These are phyloP conservation scores for Skeletonema grethae DNA, from an alignment of 108 stramenopile genomes.

Conservation along the genomic window DNA sequence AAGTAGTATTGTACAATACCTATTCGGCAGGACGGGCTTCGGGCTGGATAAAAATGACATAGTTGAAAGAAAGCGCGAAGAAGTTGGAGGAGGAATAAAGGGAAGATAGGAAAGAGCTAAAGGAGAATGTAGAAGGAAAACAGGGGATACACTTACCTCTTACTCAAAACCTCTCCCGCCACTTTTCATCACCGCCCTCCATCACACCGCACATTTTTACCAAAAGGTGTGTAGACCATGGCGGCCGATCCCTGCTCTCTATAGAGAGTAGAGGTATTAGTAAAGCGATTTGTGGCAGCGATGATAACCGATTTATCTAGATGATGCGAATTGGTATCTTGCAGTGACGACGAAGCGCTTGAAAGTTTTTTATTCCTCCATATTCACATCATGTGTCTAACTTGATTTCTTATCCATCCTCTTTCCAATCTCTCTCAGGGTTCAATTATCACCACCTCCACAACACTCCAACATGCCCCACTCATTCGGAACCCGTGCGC, in stretches of 20 bases:
- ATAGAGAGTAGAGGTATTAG: background rate
- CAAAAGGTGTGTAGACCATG: conserved; percentile 34
- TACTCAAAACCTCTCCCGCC: background rate
- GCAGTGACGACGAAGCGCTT: background rate
- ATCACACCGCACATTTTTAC: background rate
- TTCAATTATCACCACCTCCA: conserved; percentile 3
- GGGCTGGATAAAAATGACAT: too few relatives aligned
- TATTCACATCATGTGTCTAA: background rate
- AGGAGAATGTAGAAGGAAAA: too few relatives aligned
- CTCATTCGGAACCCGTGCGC: conserved; percentile 96
- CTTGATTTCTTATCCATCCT: background rate
- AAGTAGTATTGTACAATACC: too few relatives aligned
- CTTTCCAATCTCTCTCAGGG: background rate
- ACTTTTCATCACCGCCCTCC: background rate
- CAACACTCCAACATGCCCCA: conserved; percentile 92
- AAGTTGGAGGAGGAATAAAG: too few relatives aligned
- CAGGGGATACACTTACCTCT: background rate
- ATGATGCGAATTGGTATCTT: background rate
- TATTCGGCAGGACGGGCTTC: too few relatives aligned
- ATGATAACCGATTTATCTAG: too few relatives aligned
- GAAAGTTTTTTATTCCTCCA: background rate
- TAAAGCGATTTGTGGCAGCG: background rate
- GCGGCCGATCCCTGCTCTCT: background rate
- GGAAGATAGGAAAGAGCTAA: too few relatives aligned
- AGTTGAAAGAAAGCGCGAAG: too few relatives aligned